phyloP scores from a whole-genome alignment of 2,329 filamentous ascomycete species.

The Botrytis elliptica region DNA sequence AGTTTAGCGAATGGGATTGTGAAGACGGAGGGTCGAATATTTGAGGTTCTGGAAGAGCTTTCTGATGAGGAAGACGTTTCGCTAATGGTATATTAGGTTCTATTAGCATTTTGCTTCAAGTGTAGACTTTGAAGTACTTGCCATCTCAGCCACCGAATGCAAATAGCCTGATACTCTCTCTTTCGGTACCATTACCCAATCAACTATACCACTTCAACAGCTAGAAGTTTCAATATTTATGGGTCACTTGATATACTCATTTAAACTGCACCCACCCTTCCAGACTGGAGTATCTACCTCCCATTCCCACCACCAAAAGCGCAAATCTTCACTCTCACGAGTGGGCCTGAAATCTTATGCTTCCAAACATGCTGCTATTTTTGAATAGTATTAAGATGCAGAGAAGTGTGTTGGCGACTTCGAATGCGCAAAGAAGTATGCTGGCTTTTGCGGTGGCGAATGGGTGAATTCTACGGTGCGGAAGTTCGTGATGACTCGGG shows the following conservation, averaged over 20 bases:
- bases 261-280: no score
- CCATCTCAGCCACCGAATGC: neutral
- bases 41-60: neutral
- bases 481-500: neutral
- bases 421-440: neutral
- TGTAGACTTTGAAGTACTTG: neutral
- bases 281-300: neutral
- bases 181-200: no score
- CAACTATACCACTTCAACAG: no score
- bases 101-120: neutral
- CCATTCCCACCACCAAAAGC: neutral
- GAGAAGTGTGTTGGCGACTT: neutral
- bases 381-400: neutral
- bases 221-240: fast-evolving
- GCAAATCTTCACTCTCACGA: neutral
- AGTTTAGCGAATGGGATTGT: neutral
- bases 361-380: neutral
- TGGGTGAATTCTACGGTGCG: fast-evolving
- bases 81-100: neutral
- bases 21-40: neutral
- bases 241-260: neutral
- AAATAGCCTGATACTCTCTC: neutral
- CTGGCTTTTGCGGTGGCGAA: neutral
- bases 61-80: neutral
- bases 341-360: neutral